Conservation (phyloP, 2,329 filamentous ascomycete genomes). For the Blastomyces parvus region DNA sequence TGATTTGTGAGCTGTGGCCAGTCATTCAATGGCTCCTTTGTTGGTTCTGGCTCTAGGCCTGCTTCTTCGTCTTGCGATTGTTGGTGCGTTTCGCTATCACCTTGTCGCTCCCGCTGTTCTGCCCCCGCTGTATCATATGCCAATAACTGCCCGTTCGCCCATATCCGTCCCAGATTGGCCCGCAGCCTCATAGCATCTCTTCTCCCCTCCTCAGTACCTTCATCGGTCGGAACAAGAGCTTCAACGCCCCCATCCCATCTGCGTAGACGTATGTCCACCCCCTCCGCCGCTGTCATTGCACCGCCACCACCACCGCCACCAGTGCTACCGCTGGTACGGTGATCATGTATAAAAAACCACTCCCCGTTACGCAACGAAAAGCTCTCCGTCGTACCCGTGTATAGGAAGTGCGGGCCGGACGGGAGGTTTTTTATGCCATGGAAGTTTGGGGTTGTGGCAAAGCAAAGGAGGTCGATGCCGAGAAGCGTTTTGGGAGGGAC, state of each 20-base stretch:
- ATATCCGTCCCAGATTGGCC: conserved; percentile 48
- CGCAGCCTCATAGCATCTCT: conserved; percentile 45
- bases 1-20: conserved; percentile 46
- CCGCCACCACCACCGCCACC: conserved; percentile 12
- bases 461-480: conserved; percentile 48
- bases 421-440: conserved; percentile 52
- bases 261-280: conserved; percentile 43
- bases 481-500: conserved; percentile 42
- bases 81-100: conserved; percentile 16
- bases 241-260: conserved; percentile 43
- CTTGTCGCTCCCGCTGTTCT: conserved; percentile 20
- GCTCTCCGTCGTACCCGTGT: conserved; percentile 48
- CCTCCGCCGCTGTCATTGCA: conserved; percentile 17
- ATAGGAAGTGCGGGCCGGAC: conserved; percentile 52
- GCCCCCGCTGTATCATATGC: conserved; percentile 28
- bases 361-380: conserved; percentile 53
- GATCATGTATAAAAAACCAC: conserved; percentile 46
- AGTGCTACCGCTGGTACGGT: neutral
- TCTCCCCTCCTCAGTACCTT: conserved; percentile 26
- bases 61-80: conserved; percentile 21
- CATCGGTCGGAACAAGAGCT: conserved; percentile 26
- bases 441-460: conserved; percentile 53
- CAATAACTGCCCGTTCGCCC: conserved; percentile 42
- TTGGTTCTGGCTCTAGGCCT: neutral
- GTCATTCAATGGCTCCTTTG: conserved; percentile 30